Evolutionary conservation across 129 eudicot genomes (phyloP), one percentile per base, ranked within the genome.

Genomic region (Centrapalus pauciflorus): DNA sequence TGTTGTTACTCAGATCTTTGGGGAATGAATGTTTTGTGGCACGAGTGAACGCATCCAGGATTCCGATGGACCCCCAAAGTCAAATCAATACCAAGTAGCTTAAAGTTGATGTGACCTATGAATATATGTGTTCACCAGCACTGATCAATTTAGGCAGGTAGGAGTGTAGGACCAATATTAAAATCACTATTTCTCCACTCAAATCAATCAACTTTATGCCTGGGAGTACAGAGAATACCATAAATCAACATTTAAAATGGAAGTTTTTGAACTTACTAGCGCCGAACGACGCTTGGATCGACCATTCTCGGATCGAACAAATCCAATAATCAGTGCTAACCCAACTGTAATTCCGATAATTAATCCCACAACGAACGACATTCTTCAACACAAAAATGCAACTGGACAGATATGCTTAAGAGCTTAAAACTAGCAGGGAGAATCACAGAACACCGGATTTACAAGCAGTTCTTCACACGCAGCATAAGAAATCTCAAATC

Each of bases 261-360:
- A 23, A 20, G 27, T 10, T 10, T 9, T 1, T 6, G 2, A 34
- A 52, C 75, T 66, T 72, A 91, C 97, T 7, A 91, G 88, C 43
- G 83, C 78, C 8, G 83, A 74, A 24, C 97, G 97, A 33, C 74
- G 80, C 34, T 81, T 87, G 69, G 97, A 91, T 77, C 97, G 81
- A 59, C 74, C 82, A 74, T 91, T 91, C 35, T 91, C 94, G 7
- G 79, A 91, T 66, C 88, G 94, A 55, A 88, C 96, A 58, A 91
- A 91, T 41, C 56, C 81, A 46, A 81, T 77, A 13, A 91, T 77
- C 27, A 85, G 49, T 5, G 76, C 82, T 2, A 91, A 74, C 0
- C 97, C 97, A 32, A 79, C 64, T 10, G 68, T 41, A 4, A 91
- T 35, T 9, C 97, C 97, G 60, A 87, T 63, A n/a, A 87, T 71